Base-by-base conservation (phyloP, 2,329 filamentous ascomycete species). In the Pseudovirgaria hyperparasitica region DNA sequence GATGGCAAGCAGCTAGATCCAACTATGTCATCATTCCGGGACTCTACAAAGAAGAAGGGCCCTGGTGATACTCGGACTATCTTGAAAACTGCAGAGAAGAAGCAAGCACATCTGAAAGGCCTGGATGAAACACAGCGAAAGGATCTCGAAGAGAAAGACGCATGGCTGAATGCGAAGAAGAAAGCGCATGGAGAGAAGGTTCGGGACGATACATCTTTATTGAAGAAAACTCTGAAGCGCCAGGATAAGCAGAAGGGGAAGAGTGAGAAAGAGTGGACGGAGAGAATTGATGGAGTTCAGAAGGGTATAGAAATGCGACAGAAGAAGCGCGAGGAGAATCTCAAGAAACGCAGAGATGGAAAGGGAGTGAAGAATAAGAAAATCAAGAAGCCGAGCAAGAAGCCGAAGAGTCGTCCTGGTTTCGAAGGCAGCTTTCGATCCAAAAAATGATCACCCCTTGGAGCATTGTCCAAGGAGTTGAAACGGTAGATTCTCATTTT, bases 191-290 rank as follows among this genome's bases (percentile, higher is more conserved):
- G 90, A 25, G 86, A 93, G 48, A 81, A 82, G 49, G 77, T 94
- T 18, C 75, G 74, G 33, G 85, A 96, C 46, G 84, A 93, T 51
- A 82, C 84, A 36, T 73, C 70, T 23, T 59, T 93, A 30, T 67
- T 57, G 16, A 94, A 93, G 66, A 94, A 93, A 65, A 81, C 86
- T 1, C 64, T 96, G 39, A 94, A 94, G 68, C 76, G 87, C 40
- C 92, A 93, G 62, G 84, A 94, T 45, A 73, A 76, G 40, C 63
- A 70, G 27, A 96, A 94, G 72, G 78, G 76, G 57, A 92, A 90
- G 72, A 92, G 82, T 49, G 82, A 84, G 52, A 77, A 79, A 48
- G 84, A 90, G 47, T 96, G 90, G 62, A 57, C 57, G 29, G 61
- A 64, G 31, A 43, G 62, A 10, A 43, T 58, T 12, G 55, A 58